Evolutionary conservation across 2,329 filamentous ascomycete genomes (phyloP).

Genomic region (Diaporthe ampelina): DNA sequence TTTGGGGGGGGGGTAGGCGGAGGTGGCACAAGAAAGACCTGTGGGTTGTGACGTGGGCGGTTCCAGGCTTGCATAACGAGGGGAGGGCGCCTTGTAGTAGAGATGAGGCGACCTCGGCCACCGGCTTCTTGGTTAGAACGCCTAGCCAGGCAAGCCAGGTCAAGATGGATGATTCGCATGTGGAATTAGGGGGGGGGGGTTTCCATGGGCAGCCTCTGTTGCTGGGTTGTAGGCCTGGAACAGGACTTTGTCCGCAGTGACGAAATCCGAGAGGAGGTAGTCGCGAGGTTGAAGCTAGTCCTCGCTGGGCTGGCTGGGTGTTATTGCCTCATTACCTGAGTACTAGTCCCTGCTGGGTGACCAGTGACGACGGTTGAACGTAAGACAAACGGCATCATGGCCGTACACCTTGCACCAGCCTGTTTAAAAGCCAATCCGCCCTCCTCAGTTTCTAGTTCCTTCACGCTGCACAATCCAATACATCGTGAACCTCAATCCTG

Average conservation of each 20-base stretch:
- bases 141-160: neutral
- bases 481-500: slow-evolving; percentile 18
- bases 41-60: slow-evolving; percentile 14
- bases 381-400: slow-evolving; percentile 40
- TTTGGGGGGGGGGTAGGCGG: neutral
- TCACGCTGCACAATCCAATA: neutral
- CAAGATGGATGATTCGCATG: neutral
- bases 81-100: neutral
- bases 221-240: slow-evolving; percentile 5
- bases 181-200: neutral
- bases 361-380: slow-evolving; percentile 41
- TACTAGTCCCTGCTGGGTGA: slow-evolving; percentile 31
- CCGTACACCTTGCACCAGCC: slow-evolving; percentile 18
- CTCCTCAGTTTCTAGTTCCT: slow-evolving; percentile 1
- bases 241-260: slow-evolving; percentile 32
- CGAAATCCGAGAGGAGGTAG: slow-evolving; percentile 33
- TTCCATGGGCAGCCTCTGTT: neutral
- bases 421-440: slow-evolving; percentile 32
- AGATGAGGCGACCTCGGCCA: neutral
- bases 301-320: slow-evolving; percentile 19
- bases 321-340: slow-evolving; percentile 40
- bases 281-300: slow-evolving; percentile 21
- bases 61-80: neutral
- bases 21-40: neutral
- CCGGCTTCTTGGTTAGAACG: slow-evolving; percentile 5